Percentiles rank a stretch among this genome's conserved stretches.
Evolutionary conservation across 1,284 basidiomycete genomes (phyloP).

Genomic region (Ustilago shanxiensis): DNA sequence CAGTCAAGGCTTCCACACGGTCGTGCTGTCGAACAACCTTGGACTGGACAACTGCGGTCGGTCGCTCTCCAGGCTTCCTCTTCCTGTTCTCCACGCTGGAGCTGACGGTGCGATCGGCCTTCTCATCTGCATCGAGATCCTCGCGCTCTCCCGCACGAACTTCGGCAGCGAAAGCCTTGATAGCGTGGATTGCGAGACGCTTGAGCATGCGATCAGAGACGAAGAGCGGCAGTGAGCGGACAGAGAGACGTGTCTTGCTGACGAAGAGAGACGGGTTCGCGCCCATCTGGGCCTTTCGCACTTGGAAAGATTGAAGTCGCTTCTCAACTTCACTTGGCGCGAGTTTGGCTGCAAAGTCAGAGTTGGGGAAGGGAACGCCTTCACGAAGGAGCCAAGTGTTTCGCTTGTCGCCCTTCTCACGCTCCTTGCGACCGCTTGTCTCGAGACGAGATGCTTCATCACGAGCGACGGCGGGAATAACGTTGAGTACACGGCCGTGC

Average conservation of each 20-base stretch:
- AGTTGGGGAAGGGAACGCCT: constrained; percentile 72
- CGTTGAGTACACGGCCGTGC: constrained; percentile 91
- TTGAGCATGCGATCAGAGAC: constrained; percentile 90
- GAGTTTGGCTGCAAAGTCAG: constrained; percentile 45
- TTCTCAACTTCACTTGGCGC: constrained; percentile 61
- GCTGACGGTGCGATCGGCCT: constrained; percentile 71
- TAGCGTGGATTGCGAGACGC: constrained; percentile 84
- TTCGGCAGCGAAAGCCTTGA: constrained; percentile 83
- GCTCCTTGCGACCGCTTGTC: constrained; percentile 81
- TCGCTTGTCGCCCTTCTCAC: constrained; percentile 92
- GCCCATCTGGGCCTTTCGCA: constrained; percentile 71
- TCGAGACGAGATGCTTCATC: constrained; percentile 87
- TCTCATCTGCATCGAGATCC: constrained; percentile 81
- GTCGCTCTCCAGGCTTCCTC: constrained; percentile 72
- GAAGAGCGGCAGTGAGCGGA: constrained; percentile 91
- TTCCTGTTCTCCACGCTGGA: constrained; percentile 58
- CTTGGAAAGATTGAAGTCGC: constrained; percentile 60
- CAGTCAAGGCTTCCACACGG: constrained; percentile 86
- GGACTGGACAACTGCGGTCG: constrained; percentile 79
- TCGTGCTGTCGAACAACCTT: constrained; percentile 91
- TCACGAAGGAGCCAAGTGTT: constrained; percentile 96
- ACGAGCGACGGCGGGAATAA: constrained; percentile 88
- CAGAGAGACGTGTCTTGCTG: constrained; percentile 90
- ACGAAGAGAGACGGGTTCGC: constrained; percentile 94
- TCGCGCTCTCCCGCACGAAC: constrained; percentile 78